Conservation (phyloP, 768 basidiomycete genomes). For the Leccinum disarticulatum region DNA sequence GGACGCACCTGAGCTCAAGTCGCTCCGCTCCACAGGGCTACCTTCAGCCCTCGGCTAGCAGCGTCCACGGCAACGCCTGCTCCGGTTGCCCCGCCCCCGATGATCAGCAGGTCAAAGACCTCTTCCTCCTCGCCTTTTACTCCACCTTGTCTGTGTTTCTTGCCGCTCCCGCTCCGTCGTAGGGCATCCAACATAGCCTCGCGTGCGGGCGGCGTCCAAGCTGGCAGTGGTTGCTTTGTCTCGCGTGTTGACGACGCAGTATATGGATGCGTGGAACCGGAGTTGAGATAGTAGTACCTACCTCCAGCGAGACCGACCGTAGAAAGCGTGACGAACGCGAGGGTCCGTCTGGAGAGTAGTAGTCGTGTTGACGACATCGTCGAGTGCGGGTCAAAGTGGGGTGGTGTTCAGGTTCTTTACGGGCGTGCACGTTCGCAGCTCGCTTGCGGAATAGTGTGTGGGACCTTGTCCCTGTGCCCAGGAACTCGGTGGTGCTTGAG, state of each 20-base stretch:
- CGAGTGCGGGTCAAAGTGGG: neutral
- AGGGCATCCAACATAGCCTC: conserved; percentile 64
- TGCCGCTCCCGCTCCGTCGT: conserved; percentile 13
- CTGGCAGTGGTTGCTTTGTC: conserved; percentile 68
- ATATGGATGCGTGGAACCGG: conserved; percentile 56
- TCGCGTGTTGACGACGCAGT: conserved; percentile 60
- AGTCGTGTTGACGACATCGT: conserved; percentile 16
- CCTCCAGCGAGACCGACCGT: conserved; percentile 53
- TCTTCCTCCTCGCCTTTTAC: conserved; percentile 49
- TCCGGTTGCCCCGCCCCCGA: conserved; percentile 95
- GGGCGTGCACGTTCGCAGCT: neutral
- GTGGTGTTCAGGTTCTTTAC: neutral
- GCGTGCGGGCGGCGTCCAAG: conserved; percentile 76
- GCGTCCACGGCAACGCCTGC: conserved; percentile 97
- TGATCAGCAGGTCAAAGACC: conserved; percentile 77
- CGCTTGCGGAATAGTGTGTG: neutral
- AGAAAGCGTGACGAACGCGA: conserved; percentile 53
- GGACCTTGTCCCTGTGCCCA: neutral
- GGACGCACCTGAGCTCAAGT: conserved; percentile 79
- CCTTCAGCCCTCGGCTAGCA: conserved; percentile 85
- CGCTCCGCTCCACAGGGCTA: conserved; percentile 89
- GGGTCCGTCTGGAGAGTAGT: conserved; percentile 55
- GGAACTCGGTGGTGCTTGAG: neutral
- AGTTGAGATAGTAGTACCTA: conserved; percentile 72
- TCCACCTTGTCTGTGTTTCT: conserved; percentile 14